Base-by-base conservation (phyloP, 805 yeast genomes). In the Hanseniaspora occidentalis region DNA sequence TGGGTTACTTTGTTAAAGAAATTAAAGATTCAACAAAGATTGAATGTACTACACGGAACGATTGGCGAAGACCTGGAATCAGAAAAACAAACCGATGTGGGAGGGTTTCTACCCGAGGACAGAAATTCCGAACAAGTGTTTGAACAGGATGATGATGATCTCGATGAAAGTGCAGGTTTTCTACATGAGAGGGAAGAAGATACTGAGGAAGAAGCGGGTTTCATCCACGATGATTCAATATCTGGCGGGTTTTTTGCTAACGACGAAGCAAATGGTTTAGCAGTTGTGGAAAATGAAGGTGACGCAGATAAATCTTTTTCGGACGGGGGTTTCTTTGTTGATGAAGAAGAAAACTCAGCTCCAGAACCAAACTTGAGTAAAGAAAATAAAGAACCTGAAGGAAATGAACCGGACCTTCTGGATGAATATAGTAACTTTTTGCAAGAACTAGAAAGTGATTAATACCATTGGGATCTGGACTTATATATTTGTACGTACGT, bases 11-110 rank as follows among this genome's bases (percentile, higher is more conserved):
- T 64, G 18, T 51, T 56, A 39, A 44, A 42, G 8, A 73, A 71
- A 45, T 53, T 50, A 35, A 50, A 51, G 45, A 52, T 51, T 16
- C 50, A 48, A 44, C 52, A 44, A 16, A 56, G 77, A 44, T 53
- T 75, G 39, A 67, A 72, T 43, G 53, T 49, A 31, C 50, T 61
- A 3, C 77, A 73, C 50, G 79, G 81, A 36, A 40, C 40, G 4
- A 53, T 54, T 6, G 35, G 25, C 7, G 48, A 41, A 7, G 37
- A 33, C 2, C 9, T 10, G 7, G n/a, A 33, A 33, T 9, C 4
- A 7, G 22, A 13, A 4, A 3, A 18, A 3, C 41, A 41, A 14
- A 19, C 27, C 3, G 34, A 31, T 14, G 33, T 18, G 14, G 35
- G 40, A 23, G 44, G 41, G 7, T 34, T 39, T 40, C 14, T 41